phyloP scores from a whole-genome alignment of 495 filamentous ascomycete species.

The Schizothecium vesticola region DNA sequence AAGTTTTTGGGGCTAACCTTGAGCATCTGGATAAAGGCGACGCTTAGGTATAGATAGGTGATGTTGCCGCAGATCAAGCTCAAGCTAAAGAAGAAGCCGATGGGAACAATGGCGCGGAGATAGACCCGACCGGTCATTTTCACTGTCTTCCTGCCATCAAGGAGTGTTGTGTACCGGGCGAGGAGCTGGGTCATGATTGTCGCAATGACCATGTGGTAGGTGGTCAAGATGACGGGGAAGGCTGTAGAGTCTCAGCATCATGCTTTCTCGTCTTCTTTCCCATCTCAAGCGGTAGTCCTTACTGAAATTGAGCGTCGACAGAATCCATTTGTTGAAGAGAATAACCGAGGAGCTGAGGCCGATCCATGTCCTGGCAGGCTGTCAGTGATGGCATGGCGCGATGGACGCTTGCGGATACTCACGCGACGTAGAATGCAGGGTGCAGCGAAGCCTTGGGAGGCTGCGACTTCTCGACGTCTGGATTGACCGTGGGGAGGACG shows the following conservation, averaged over 20 bases:
- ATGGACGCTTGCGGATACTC: slow-evolving; percentile 33
- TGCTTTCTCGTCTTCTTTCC: neutral
- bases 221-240: slow-evolving; percentile 73
- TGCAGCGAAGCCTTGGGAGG: slow-evolving; percentile 62
- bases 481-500: slow-evolving; percentile 74
- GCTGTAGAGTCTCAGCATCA: slow-evolving; percentile 38
- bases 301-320: slow-evolving; percentile 79
- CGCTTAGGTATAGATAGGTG: slow-evolving; percentile 86
- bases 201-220: slow-evolving; percentile 87
- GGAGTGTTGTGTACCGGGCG: slow-evolving; percentile 74
- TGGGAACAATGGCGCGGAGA: slow-evolving; percentile 84
- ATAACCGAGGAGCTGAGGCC: slow-evolving; percentile 86
- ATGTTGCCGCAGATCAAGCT: slow-evolving; percentile 93
- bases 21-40: slow-evolving; percentile 97
- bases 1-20: slow-evolving; percentile 55
- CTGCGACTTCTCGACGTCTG: slow-evolving; percentile 58
- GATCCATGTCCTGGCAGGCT: slow-evolving; percentile 74
- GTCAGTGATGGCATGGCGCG: neutral
- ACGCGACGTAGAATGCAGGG: slow-evolving; percentile 86
- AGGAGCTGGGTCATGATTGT: slow-evolving; percentile 87
- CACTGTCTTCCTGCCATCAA: slow-evolving; percentile 84
- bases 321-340: slow-evolving; percentile 98
- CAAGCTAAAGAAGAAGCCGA: slow-evolving; percentile 88
- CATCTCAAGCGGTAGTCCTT: slow-evolving; percentile 35
- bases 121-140: slow-evolving; percentile 94